Base-by-base conservation (phyloP, 129 eudicot species). In the Chrysanthemum seticuspe region DNA sequence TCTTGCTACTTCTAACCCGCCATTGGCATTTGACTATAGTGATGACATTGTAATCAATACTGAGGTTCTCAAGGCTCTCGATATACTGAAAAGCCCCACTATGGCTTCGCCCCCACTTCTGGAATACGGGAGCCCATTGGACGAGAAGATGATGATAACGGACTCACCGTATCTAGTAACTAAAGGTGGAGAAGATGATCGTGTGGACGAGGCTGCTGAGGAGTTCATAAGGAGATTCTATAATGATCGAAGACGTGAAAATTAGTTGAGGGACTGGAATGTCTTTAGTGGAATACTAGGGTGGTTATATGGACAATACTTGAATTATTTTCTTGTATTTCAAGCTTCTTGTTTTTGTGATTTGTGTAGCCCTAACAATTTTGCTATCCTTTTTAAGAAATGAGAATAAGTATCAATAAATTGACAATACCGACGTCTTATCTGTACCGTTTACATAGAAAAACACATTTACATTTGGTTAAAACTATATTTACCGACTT, bases 151-250 rank as follows among this genome's bases (percentile, higher is more conserved):
- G 56, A 68, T 72, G 80, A 54, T 82, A 12, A 71, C 79, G 14
- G 86, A 81, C 31, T 85, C 78, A 10, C 71, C 71, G 67, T 74
- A 70, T 55, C 68, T 82, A 61, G 13, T 75, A 8, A 64, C 29
- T 31, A 56, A 62, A 1, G 48, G 25, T 3, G 79, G 71, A 2
- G 83, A 73, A 5, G 71, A 69, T 59, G 23, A 13, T 40, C 69
- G 60, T 4, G 88, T 87, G 34, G 92, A 87, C 10, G 74, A 78
- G 52, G 86, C 80, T 67, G 92, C 92, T 14, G 89, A 87, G 47
- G 76, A 74, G 64, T 87, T 84, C 14, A 87, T 87, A n/a, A 72
- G 6, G 47, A 84, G 73, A 77, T 87, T 87, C 68, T 87, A 81
- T 36, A 75, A 70, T 48, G 72, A 84, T 25, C 75, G 80, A 54